Evolutionary conservation across 2,329 filamentous ascomycete genomes (phyloP).

Genomic region (Canariomyces notabilis): DNA sequence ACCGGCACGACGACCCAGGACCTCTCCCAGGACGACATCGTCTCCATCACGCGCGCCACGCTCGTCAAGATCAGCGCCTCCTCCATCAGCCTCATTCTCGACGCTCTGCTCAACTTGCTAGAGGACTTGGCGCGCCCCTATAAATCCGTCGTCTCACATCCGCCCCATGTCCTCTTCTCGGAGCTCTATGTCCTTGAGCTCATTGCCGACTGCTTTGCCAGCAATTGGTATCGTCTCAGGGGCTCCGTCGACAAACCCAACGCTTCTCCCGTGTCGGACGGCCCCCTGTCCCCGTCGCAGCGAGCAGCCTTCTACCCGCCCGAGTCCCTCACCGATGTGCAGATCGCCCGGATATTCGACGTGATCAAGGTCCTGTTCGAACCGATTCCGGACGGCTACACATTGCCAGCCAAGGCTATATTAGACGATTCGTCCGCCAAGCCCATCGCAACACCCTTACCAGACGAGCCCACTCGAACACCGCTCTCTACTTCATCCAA

Average conservation of each 20-base stretch:
- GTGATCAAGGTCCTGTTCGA: conserved; percentile 52
- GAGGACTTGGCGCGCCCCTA: conserved; percentile 55
- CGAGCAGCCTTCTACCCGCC: conserved; percentile 29
- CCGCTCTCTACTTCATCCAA: conserved; percentile 33
- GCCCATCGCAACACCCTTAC: conserved; percentile 32
- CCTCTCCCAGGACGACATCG: conserved; percentile 56
- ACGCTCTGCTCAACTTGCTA: conserved; percentile 52
- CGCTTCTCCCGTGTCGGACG: conserved; percentile 17
- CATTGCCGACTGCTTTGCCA: conserved; percentile 59
- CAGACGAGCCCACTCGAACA: conserved; percentile 27
- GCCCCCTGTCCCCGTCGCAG: conserved; percentile 16
- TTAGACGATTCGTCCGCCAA: conserved; percentile 46
- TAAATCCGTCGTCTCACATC: conserved; percentile 46
- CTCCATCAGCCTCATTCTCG: conserved; percentile 50
- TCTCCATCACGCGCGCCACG: conserved; percentile 55
- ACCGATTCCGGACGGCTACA: conserved; percentile 53
- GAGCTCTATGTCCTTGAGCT: conserved; percentile 61
- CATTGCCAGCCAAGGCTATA: conserved; percentile 52
- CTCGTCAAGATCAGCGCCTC: conserved; percentile 55
- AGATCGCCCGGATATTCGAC: conserved; percentile 53
- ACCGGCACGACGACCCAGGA: conserved; percentile 54
- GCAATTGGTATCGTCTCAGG: conserved; percentile 48
- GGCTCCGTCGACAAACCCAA: conserved; percentile 6
- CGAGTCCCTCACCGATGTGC: conserved; percentile 42
- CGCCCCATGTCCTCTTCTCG: conserved; percentile 56